Evolutionary conservation across 2,329 filamentous ascomycete genomes (phyloP).

Genomic region (Verticillium isaacii): DNA sequence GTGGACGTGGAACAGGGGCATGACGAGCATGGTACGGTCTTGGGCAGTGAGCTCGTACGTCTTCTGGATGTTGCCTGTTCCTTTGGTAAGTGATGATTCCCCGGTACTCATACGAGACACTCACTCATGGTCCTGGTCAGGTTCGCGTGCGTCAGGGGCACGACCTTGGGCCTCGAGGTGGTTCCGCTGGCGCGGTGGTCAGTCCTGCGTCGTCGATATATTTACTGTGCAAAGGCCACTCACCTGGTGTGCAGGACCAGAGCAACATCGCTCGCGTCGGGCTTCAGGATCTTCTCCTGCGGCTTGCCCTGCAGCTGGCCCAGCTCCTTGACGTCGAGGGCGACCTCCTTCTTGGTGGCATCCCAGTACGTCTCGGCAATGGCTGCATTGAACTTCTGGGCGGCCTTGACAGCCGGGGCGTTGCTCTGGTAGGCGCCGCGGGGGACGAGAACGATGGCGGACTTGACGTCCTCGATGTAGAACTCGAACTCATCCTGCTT

Average conservation of each 20-base stretch:
- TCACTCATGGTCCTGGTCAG: conserved; percentile 74
- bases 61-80: conserved; percentile 64
- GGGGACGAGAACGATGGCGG: conserved; percentile 72
- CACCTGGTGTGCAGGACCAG: conserved; percentile 73
- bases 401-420: conserved; percentile 70
- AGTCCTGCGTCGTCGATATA: background rate
- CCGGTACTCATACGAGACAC: conserved; percentile 15
- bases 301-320: conserved; percentile 55
- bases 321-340: conserved; percentile 71
- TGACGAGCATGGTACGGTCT: conserved; percentile 81
- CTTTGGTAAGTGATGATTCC: background rate
- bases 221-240: background rate
- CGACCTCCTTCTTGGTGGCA: conserved; percentile 56
- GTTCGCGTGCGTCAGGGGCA: conserved; percentile 76
- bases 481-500: conserved; percentile 90
- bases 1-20: conserved; percentile 89
- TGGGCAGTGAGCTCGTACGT: conserved; percentile 68
- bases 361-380: conserved; percentile 86
- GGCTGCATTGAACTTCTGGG: conserved; percentile 74
- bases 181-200: conserved; percentile 53
- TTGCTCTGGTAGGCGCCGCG: conserved; percentile 61
- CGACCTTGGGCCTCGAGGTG: conserved; percentile 80
- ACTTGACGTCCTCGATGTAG: conserved; percentile 84
- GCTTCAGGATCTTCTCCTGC: conserved; percentile 32
- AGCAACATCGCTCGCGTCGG: conserved; percentile 74